These are phyloP conservation scores for Candida verbasci DNA, from an alignment of 805 yeast genomes.

Conservation along the genomic window DNA sequence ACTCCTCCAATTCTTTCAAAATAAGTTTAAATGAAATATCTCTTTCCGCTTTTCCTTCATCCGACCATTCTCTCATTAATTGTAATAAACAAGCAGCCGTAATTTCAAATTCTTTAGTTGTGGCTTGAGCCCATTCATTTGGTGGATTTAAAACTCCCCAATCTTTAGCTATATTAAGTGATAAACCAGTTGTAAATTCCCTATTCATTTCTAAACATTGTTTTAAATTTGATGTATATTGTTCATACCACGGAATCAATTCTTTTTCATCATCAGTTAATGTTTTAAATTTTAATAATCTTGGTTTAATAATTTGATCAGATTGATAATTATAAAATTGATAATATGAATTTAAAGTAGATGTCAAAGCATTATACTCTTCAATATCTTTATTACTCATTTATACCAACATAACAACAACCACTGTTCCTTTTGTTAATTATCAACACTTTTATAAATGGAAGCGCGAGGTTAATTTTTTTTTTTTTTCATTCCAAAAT, in stretches of 20 bases:
- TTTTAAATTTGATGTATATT: conserved; percentile 35
- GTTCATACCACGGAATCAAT: conserved; percentile 48
- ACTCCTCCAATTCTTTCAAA: conserved; percentile 24
- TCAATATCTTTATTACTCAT: conserved; percentile 22
- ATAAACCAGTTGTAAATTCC: conserved; percentile 39
- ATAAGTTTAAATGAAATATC: conserved; percentile 33
- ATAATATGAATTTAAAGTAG: conserved; percentile 32
- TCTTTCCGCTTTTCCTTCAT: conserved; percentile 48
- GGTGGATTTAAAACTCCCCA: conserved; percentile 48
- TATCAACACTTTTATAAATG: too few relatives aligned
- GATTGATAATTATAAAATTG: conserved; percentile 29
- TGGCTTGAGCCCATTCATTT: conserved; percentile 38
- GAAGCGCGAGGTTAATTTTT: too few relatives aligned
- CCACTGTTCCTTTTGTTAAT: too few relatives aligned
- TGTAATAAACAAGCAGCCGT: conserved; percentile 55
- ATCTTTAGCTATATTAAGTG: conserved; percentile 36
- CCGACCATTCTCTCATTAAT: conserved; percentile 58
- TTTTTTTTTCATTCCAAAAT: too few relatives aligned
- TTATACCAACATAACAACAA: too few relatives aligned
- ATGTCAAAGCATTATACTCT: conserved; percentile 33
- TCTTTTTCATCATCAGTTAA: conserved; percentile 37
- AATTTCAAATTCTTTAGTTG: conserved; percentile 47
- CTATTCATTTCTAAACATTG: conserved; percentile 44
- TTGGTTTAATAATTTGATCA: conserved; percentile 29
- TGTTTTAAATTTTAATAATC: conserved; percentile 19